Evolutionary conservation across 208 protist species (phyloP).

Genomic region (Leishmania lainsoni): DNA sequence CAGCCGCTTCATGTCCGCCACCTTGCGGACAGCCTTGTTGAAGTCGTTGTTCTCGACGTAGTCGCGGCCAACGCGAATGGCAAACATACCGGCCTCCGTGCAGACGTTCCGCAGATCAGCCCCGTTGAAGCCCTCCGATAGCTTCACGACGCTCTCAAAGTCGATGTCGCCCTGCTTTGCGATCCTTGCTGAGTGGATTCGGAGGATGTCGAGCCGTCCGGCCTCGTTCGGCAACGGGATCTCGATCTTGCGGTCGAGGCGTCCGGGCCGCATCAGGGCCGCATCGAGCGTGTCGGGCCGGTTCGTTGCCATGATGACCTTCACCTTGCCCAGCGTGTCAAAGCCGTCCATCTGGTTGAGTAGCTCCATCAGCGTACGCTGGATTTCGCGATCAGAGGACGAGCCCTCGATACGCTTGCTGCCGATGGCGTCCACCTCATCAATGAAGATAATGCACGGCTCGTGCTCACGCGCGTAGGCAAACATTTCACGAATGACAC

Average conservation of each 20-base stretch:
- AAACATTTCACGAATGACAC: conserved; percentile 99
- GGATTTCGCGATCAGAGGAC: conserved; percentile 98
- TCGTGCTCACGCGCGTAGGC: conserved; percentile 97
- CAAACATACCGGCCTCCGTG: conserved; percentile 99
- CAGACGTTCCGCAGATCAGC: conserved; percentile 98
- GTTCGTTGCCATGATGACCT: conserved; percentile 99
- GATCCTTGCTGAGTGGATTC: conserved; percentile 97
- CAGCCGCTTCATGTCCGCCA: conserved; percentile 98
- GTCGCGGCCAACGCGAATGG: conserved; percentile 96
- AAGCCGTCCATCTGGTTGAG: conserved; percentile 99
- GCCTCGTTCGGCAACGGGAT: conserved; percentile 98
- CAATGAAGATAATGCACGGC: conserved; percentile 99
- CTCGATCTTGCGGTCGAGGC: conserved; percentile 97
- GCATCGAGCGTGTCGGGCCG: conserved; percentile 96
- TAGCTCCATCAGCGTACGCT: conserved; percentile 99
- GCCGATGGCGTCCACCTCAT: conserved; percentile 99
- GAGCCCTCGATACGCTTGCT: conserved; percentile 99
- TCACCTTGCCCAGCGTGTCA: conserved; percentile 97
- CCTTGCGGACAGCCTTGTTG: conserved; percentile 99
- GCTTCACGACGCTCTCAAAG: conserved; percentile 98
- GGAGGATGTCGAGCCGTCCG: conserved; percentile 97
- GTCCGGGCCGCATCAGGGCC: conserved; percentile 97
- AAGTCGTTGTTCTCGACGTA: conserved; percentile 99
- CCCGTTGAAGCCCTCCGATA: conserved; percentile 99
- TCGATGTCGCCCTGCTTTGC: conserved; percentile 99